These are phyloP conservation scores for Gautieria morchelliformis DNA, from an alignment of 768 basidiomycete species.

Conservation along the genomic window DNA sequence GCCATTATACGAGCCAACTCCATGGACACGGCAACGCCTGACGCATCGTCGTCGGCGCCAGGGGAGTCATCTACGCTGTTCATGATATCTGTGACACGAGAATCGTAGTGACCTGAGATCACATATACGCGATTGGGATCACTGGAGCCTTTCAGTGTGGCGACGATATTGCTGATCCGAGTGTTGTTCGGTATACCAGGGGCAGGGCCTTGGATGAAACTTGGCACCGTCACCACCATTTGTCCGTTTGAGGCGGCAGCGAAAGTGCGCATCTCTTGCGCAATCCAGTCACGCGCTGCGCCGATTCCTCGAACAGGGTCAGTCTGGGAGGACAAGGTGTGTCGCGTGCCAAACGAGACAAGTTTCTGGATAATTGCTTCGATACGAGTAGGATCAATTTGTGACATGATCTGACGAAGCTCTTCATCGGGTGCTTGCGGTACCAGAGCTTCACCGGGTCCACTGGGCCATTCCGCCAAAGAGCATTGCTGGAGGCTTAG, in stretches of 20 bases:
- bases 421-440: slow-evolving; percentile 36
- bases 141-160: slow-evolving; percentile 37
- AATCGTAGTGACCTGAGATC: slow-evolving; percentile 48
- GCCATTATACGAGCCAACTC: slow-evolving; percentile 44
- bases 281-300: slow-evolving; percentile 48
- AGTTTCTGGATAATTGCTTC: slow-evolving; percentile 40
- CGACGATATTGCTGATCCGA: slow-evolving; percentile 41
- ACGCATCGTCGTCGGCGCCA: slow-evolving; percentile 46
- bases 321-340: slow-evolving; percentile 44
- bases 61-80: slow-evolving; percentile 32
- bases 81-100: slow-evolving; percentile 28
- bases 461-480: slow-evolving; percentile 35
- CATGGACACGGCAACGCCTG: slow-evolving; percentile 45
- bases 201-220: slow-evolving; percentile 33
- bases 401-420: slow-evolving; percentile 34
- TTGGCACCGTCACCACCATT: slow-evolving; percentile 31
- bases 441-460: slow-evolving; percentile 33
- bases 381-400: slow-evolving; percentile 36
- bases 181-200: slow-evolving; percentile 31
- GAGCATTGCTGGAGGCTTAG: slow-evolving; percentile 15
- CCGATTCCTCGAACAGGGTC: slow-evolving; percentile 44
- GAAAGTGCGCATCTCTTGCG: slow-evolving; percentile 32
- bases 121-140: slow-evolving; percentile 44
- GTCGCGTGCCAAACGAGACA: slow-evolving; percentile 45
- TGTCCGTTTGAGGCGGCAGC: slow-evolving; percentile 28